phyloP scores from a whole-genome alignment of 257 asterid species.

The Fraxinus pennsylvanica region DNA sequence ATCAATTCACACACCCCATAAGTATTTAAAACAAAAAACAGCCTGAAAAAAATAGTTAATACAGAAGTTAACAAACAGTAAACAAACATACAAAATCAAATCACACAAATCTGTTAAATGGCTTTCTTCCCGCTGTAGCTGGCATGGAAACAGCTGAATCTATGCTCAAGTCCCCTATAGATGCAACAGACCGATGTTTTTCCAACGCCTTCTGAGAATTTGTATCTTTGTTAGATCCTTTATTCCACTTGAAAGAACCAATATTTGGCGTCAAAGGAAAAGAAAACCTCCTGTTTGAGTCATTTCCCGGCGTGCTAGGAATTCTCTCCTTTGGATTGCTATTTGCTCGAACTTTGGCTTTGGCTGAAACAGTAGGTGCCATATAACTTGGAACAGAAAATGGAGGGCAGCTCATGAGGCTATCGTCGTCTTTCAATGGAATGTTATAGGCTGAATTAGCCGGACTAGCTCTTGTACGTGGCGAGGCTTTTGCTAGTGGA shows the following conservation, averaged over 20 bases:
- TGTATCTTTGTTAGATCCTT: constrained; percentile 61
- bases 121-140: constrained; percentile 67
- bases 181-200: constrained; percentile 40
- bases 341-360: constrained; percentile 69
- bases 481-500: constrained; percentile 23
- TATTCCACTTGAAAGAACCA: constrained; percentile 72
- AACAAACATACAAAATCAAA: constrained; percentile 17
- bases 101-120: constrained; percentile 94
- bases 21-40: constrained; percentile 17
- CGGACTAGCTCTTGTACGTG: constrained; percentile 41
- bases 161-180: constrained; percentile 56
- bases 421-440: constrained; percentile 75
- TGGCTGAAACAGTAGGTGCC: constrained; percentile 87
- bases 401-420: constrained; percentile 91
- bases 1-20: constrained; percentile 34
- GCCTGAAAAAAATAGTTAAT: constrained; percentile 35
- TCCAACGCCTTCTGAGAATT: constrained; percentile 46
- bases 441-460: constrained; percentile 40
- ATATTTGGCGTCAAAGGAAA: constrained; percentile 74
- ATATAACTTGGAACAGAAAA: constrained; percentile 83
- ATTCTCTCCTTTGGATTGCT: constrained; percentile 84
- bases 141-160: constrained; percentile 84
- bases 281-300: constrained; percentile 74
- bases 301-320: constrained; percentile 62
- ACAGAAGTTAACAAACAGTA: constrained; percentile 24